Evolutionary conservation across 805 yeast genomes (phyloP), one percentile per base, ranked within the genome.

Genomic region (Teunomyces kruisii): DNA sequence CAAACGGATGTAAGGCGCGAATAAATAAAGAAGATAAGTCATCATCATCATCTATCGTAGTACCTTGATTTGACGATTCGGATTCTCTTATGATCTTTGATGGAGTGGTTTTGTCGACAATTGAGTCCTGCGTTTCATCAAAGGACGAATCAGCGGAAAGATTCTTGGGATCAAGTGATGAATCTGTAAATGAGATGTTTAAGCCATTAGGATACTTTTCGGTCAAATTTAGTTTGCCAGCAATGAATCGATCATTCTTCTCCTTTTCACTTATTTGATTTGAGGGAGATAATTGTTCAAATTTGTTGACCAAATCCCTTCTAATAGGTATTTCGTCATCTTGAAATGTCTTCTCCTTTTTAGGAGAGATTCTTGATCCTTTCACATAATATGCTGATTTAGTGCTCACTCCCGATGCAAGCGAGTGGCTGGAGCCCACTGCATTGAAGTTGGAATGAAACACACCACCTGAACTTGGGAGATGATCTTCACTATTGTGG

Each of bases 1-100:
- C 81, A 56, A 83, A 83, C 0, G 83, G 65, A 51, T 82, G 86
- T 3, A 79, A 60, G 0, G 87, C 85, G 8, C 73, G 62, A 2
- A 83, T 73, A 51, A 83, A 83, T 16, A 83, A 58, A 10, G 78
- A 70, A 0, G 82, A 74, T 45, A 76, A 67, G 48, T 77, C 78
- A 22, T 65, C 69, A n/a, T 72, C 74, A 9, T 70, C 51, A 14
- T 43, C 43, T 12, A 41, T 45, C 3, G 19, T 24, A 26, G 28
- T 9, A n/a, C 38, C 38, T 2, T 15, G 31, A 16, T 43, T 10
- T 5, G 47, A 44, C 13, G 29, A 28, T n/a, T 32, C 24, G n/a
- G 47, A 40, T 15, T 42, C 46, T 12, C 32, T 13, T 7, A 28
- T 31, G 10, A 27, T 30, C n/a, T 19, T 17, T 10, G 29, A 22